Base-by-base conservation (phyloP, 805 yeast species). In the Wickerhamiella australiensis region DNA sequence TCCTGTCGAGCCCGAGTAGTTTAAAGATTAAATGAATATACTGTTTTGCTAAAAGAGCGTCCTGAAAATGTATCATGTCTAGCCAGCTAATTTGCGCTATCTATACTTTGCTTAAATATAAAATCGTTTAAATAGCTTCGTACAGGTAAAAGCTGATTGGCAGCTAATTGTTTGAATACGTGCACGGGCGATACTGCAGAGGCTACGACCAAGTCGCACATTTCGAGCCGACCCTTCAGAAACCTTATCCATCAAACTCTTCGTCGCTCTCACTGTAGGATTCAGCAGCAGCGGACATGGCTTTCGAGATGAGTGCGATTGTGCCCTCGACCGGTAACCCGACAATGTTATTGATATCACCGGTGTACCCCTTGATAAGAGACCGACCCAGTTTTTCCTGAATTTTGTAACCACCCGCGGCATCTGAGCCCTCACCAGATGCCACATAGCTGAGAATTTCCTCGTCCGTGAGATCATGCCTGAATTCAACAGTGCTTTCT, bases 351-450 rank as follows among this genome's bases (percentile, higher is more conserved):
- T 73, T 78, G 60, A 76, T 85, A 61, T 90, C 97, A 0, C 98
- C 98, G 1, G 71, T 70, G 11, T 87, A 73, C 13, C 66, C 65
- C 18, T 70, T 64, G 55, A 92, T 76, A 54, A 90, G 65, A 33
- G 80, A 59, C 31, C 62, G 59, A 1, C 82, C 78, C 12, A 40
- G 38, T 8, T 63, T 61, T 0, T 80, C 84, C 65, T 90, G 97
- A 52, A 82, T 79, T 57, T 79, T 79, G 67, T 85, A 88, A 0
- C 98, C 98, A 5, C 96, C 98, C 1, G 97, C 95, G 1, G 85
- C 96, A 44, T 74, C 73, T 6, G 71, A 50, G 1, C 92, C 97
- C 61, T 90, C 96, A 20, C 74, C 80, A 1, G 79, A 67, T 2
- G 71, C 72, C 9, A 83, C 81, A 62, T 90, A 90, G 13, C 70